Percentiles rank a stretch among this genome's conserved stretches.
Conservation (phyloP, 768 basidiomycete species). For the Amylocystis lapponica region DNA sequence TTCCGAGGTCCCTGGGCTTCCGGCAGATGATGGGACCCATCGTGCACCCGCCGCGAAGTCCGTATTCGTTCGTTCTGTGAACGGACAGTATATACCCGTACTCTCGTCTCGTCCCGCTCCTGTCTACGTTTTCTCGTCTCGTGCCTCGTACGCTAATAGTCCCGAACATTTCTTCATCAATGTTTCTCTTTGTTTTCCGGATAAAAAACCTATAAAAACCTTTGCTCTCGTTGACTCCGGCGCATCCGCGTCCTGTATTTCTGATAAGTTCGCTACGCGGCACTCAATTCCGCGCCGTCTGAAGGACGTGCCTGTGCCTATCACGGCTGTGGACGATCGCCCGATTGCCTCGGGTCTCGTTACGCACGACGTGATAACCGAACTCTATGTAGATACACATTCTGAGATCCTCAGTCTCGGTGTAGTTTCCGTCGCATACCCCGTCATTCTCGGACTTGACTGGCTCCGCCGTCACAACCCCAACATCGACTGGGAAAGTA, state of each 20-base stretch:
- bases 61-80: constrained; percentile 5
- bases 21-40: constrained; percentile 9
- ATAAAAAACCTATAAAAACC: constrained; percentile 25
- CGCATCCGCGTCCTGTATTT: constrained; percentile 32
- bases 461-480: constrained; percentile 12
- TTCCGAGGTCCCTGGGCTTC: constrained; percentile 15
- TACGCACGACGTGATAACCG: constrained; percentile 31
- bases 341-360: constrained; percentile 36
- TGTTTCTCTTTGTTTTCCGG: constrained; percentile 24
- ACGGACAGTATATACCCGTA: constrained; percentile 1
- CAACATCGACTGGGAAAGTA: constrained; percentile 23
- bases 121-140: constrained; percentile 1
- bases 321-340: constrained; percentile 32
- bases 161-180: constrained; percentile 21
- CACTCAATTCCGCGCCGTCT: constrained; percentile 27
- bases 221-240: constrained; percentile 34
- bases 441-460: constrained; percentile 7
- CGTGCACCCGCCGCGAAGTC: constrained; percentile 2
- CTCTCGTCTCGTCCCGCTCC: constrained; percentile 2
- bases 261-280: constrained; percentile 25
- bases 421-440: constrained; percentile 23
- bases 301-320: constrained; percentile 28
- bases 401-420: constrained; percentile 24
- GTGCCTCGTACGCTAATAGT: constrained; percentile 1
- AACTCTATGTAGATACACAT: constrained; percentile 23